A percentile compares a stretch with the other conserved stretches of the same genome.
These are phyloP conservation scores for Dysphania ambrosioides DNA, from an alignment of 148 eudicot genomes.

Conservation along the genomic window DNA sequence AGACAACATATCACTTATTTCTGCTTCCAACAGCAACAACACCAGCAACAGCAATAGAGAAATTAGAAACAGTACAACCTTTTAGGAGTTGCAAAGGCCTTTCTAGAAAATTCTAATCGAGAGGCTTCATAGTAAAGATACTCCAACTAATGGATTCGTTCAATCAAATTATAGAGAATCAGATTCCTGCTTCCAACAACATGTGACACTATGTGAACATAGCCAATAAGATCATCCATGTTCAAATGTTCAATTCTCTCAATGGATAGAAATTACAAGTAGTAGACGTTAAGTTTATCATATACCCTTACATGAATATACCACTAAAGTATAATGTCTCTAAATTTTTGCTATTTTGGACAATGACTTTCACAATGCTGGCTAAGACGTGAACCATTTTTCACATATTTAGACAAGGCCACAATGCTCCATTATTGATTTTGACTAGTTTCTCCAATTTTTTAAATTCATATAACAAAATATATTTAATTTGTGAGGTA, in stretches of 20 bases:
- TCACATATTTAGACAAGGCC: too few species aligned
- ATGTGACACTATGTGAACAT: neutral
- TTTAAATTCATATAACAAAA: too few species aligned
- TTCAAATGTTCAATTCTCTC: neutral
- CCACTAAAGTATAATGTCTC: too few species aligned
- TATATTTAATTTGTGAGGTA: too few species aligned
- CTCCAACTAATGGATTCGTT: neutral
- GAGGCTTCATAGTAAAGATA: neutral
- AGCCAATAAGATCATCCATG: neutral
- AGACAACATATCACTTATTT: too few species aligned
- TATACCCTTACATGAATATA: too few species aligned
- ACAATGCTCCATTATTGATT: too few species aligned
- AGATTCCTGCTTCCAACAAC: conserved; percentile 16
- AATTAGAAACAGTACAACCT: neutral
- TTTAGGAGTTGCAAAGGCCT: neutral
- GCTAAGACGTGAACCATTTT: too few species aligned
- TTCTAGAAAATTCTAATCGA: neutral
- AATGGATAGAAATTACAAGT: neutral
- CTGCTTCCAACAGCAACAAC: too few species aligned
- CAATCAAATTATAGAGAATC: conserved; percentile 1
- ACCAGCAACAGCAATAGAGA: neutral
- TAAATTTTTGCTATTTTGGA: too few species aligned
- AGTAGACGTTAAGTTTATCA: neutral
- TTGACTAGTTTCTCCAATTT: too few species aligned
- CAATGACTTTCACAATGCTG: too few species aligned